Evolutionary conservation across 202 grass and related monocot species (phyloP).

Genomic region (Musa balbisiana): DNA sequence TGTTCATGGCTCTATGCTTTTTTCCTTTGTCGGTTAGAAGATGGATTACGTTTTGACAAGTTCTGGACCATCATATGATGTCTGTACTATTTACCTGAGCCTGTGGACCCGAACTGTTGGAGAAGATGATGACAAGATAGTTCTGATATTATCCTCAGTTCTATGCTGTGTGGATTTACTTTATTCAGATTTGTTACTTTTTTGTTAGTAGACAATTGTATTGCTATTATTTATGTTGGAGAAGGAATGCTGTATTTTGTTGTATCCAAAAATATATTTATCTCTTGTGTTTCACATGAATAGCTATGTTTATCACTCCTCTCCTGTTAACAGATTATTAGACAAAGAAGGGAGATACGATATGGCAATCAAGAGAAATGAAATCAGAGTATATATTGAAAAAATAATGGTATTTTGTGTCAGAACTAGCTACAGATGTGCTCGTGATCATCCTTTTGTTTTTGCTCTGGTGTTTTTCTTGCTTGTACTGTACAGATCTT

Average conservation of each 20-base stretch:
- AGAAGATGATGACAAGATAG: no score
- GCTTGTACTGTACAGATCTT: slow-evolving; percentile 60
- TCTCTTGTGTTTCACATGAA: not conserved
- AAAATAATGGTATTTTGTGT: slow-evolving; percentile 50
- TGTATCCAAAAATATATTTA: not conserved
- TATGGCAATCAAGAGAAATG: slow-evolving; percentile 50
- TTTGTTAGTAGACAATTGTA: no score
- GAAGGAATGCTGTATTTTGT: not conserved
- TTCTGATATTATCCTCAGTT: no score
- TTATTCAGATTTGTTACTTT: no score
- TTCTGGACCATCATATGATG: no score
- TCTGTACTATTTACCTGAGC: no score
- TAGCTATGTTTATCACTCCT: not conserved
- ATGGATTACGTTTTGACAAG: no score
- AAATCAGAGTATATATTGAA: slow-evolving; percentile 42
- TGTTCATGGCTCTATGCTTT: no score
- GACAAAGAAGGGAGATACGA: slow-evolving; percentile 20
- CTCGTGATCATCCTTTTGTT: slow-evolving; percentile 56
- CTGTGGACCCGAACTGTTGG: no score
- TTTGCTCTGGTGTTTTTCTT: slow-evolving; percentile 43
- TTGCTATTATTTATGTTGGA: no score
- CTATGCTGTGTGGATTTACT: no score
- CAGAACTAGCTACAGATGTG: slow-evolving; percentile 49
- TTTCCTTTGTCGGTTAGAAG: no score
- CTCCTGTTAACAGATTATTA: not conserved